Conservation (phyloP, 2,329 filamentous ascomycete species). For the Colletotrichum chrysophilum region DNA sequence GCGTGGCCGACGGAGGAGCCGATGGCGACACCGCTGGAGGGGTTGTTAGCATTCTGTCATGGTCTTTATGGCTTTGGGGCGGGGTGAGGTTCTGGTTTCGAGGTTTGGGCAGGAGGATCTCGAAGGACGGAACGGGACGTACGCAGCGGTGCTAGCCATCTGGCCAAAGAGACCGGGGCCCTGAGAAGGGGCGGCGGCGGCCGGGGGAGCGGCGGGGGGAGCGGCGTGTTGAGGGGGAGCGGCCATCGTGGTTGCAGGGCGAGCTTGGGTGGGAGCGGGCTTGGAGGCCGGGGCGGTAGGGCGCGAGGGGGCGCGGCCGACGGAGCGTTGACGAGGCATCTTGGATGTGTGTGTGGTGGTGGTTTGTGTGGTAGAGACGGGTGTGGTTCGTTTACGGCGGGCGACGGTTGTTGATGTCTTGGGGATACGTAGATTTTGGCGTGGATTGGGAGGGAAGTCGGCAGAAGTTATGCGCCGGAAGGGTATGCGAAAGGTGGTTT, state of each 20-base stretch:
- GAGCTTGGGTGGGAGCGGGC: conserved; percentile 65
- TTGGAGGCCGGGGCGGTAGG: conserved; percentile 68
- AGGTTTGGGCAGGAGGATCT: neutral
- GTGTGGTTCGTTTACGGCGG: neutral
- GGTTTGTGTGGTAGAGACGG: neutral
- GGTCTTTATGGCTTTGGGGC: neutral
- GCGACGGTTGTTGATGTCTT: conserved; percentile 21
- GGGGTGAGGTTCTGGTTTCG: neutral
- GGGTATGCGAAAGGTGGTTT: neutral
- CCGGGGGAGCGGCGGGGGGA: conserved; percentile 51
- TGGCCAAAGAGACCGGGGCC: conserved; percentile 91
- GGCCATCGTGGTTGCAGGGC: conserved; percentile 74
- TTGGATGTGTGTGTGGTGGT: conserved; percentile 32
- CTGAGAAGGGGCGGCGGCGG: conserved; percentile 56
- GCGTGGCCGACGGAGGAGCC: conserved; percentile 96
- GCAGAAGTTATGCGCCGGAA: conserved; percentile 18
- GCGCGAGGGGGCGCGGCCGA: conserved; percentile 65
- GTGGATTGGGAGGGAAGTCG: conserved; percentile 24
- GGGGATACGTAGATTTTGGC: conserved; percentile 31
- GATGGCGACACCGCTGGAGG: conserved; percentile 86
- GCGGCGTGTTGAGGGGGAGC: conserved; percentile 47
- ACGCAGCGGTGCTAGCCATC: conserved; percentile 98
- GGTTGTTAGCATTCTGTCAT: neutral
- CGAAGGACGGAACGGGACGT: conserved; percentile 52
- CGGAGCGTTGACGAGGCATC: conserved; percentile 82